phyloP scores from a whole-genome alignment of 1,139 yeast genomes.

The Scheffersomyces quercinus region DNA sequence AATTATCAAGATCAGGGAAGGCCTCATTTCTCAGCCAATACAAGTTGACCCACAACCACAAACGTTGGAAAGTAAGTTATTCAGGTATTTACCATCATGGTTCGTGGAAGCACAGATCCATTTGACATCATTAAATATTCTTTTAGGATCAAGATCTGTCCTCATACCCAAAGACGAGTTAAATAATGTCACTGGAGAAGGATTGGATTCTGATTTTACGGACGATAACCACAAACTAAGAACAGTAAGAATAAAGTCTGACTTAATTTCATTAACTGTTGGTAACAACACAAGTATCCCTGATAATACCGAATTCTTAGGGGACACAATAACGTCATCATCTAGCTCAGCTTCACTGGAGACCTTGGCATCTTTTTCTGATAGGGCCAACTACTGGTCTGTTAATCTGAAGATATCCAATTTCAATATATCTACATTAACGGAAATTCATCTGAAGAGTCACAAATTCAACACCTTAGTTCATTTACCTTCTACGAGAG shows the following conservation, averaged over 20 bases:
- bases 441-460: slow-evolving; percentile 18
- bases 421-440: slow-evolving; percentile 28
- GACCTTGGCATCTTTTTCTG: slow-evolving; percentile 18
- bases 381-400: slow-evolving; percentile 20
- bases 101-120: slow-evolving; percentile 37
- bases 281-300: slow-evolving; percentile 3
- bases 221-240: slow-evolving; percentile 39
- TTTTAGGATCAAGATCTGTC: slow-evolving; percentile 62
- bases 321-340: slow-evolving; percentile 4
- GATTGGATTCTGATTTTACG: slow-evolving; percentile 40
- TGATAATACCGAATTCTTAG: slow-evolving; percentile 4
- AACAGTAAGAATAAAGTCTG: slow-evolving; percentile 17
- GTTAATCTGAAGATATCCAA: slow-evolving; percentile 12
- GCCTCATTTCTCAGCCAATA: slow-evolving; percentile 1
- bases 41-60: not conserved
- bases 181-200: slow-evolving; percentile 29
- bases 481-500: slow-evolving; percentile 19
- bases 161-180: slow-evolving; percentile 48
- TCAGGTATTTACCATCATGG: slow-evolving; percentile 49
- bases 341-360: slow-evolving; percentile 23
- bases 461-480: slow-evolving; percentile 12
- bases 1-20: slow-evolving; percentile 15
- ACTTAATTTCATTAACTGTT: slow-evolving; percentile 11
- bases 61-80: slow-evolving; percentile 23
- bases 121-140: slow-evolving; percentile 30